Evolutionary conservation across 2,329 filamentous ascomycete genomes (phyloP).

Genomic region (Lasiodiplodia gonubiensis): DNA sequence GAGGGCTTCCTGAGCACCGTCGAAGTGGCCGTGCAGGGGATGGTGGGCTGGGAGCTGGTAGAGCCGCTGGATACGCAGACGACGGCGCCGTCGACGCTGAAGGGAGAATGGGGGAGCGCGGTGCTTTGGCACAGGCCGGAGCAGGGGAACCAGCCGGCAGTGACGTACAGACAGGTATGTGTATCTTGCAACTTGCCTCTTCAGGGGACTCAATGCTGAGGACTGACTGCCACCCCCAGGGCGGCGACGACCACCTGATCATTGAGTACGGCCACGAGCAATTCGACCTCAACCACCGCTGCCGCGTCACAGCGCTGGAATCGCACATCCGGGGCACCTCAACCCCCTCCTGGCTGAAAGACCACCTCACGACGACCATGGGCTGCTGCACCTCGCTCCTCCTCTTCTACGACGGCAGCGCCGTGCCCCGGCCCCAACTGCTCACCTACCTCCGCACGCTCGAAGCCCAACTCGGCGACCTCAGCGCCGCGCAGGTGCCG

Average conservation of each 20-base stretch:
- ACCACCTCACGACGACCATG: constrained; percentile 57
- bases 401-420: constrained; percentile 49
- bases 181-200: background rate
- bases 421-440: constrained; percentile 44
- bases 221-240: constrained; percentile 37
- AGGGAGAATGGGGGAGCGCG: constrained; percentile 32
- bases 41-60: constrained; percentile 6
- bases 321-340: constrained; percentile 42
- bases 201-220: constrained; percentile 35
- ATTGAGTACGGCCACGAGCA: constrained; percentile 63
- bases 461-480: constrained; percentile 51
- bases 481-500: constrained; percentile 49
- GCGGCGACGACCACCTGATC: constrained; percentile 57
- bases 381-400: constrained; percentile 56
- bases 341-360: constrained; percentile 45
- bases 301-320: constrained; percentile 60
- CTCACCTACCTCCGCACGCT: constrained; percentile 47
- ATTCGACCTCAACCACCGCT: constrained; percentile 64
- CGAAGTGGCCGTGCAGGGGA: constrained; percentile 44
- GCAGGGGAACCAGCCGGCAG: constrained; percentile 34
- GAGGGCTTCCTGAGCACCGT: constrained; percentile 55
- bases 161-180: constrained; percentile 35
- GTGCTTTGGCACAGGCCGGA: constrained; percentile 40
- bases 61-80: constrained; percentile 20
- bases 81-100: constrained; percentile 17